These are phyloP conservation scores for Myriosclerotinia duriaeana DNA, from an alignment of 2,329 filamentous ascomycete species.

Conservation along the genomic window DNA sequence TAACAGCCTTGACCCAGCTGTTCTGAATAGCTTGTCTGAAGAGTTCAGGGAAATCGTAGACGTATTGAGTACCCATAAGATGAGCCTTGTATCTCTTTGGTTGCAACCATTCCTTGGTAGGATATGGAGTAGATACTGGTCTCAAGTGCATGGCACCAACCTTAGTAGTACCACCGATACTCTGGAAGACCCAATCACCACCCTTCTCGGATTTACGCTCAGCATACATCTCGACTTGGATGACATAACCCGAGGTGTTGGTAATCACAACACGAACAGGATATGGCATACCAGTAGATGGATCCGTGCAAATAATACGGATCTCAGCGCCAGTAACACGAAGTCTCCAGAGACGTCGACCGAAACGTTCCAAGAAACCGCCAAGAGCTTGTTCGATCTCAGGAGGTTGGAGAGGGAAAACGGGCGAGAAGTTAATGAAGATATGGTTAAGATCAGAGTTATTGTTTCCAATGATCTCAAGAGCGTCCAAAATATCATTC, in stretches of 20 bases:
- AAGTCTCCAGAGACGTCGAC: conserved; percentile 90
- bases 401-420: conserved; percentile 85
- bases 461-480: conserved; percentile 99
- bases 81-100: conserved; percentile 99
- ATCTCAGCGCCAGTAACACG: conserved; percentile 97
- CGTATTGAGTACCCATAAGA: conserved; percentile 98
- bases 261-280: conserved; percentile 95
- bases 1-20: conserved; percentile 77
- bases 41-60: conserved; percentile 98
- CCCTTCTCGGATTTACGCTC: conserved; percentile 98
- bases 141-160: conserved; percentile 93
- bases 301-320: conserved; percentile 95
- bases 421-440: conserved; percentile 98
- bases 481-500: conserved; percentile 94
- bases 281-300: conserved; percentile 77
- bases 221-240: conserved; percentile 95
- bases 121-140: conserved; percentile 86
- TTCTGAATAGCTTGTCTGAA: conserved; percentile 98
- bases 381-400: conserved; percentile 92
- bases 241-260: conserved; percentile 97
- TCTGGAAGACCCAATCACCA: conserved; percentile 93
- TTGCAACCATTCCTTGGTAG: conserved; percentile 97
- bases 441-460: conserved; percentile 99
- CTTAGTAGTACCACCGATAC: conserved; percentile 91
- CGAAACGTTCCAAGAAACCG: conserved; percentile 95